A percentile compares a stretch with the other conserved stretches of the same genome.
Evolutionary conservation across 306 rosid species (phyloP).

Genomic region (Sechiopsis laciniata): DNA sequence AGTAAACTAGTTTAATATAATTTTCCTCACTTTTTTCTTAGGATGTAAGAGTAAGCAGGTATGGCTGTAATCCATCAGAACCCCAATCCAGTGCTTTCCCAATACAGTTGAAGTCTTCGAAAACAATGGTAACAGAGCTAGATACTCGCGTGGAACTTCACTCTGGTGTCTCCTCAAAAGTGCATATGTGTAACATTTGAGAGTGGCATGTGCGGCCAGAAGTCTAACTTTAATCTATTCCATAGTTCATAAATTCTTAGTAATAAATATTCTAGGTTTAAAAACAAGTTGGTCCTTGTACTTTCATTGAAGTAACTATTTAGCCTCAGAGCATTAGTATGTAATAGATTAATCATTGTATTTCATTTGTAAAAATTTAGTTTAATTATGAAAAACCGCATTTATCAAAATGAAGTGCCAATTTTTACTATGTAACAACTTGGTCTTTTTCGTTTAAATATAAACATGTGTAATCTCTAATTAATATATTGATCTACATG

Average conservation of each 20-base stretch:
- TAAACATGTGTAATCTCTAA: not conserved
- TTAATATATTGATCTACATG: not conserved
- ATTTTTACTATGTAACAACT: no score
- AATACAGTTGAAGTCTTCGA: conserved; percentile 72
- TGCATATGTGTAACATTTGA: conserved; percentile 88
- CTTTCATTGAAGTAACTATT: not conserved
- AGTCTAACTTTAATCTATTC: conserved; percentile 86
- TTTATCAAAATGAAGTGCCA: no score
- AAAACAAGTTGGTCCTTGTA: not conserved
- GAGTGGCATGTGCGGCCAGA: conserved; percentile 96
- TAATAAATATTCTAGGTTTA: not conserved
- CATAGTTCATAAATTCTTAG: conserved; percentile 19
- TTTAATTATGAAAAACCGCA: no score
- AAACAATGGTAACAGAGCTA: conserved; percentile 70
- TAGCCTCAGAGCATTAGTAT: no score
- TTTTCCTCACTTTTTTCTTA: conserved; percentile 57
- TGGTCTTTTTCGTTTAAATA: not conserved
- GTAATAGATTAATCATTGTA: no score
- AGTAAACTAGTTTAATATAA: conserved; percentile 20
- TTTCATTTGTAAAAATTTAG: no score
- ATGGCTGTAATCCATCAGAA: conserved; percentile 72
- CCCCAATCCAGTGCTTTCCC: conserved; percentile 83
- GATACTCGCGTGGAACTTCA: conserved; percentile 67
- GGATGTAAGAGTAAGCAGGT: conserved; percentile 56
- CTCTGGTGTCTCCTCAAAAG: conserved; percentile 69